These are phyloP conservation scores for Herpetomonas samuelpessoai DNA, from an alignment of 208 protist species.

Conservation along the genomic window DNA sequence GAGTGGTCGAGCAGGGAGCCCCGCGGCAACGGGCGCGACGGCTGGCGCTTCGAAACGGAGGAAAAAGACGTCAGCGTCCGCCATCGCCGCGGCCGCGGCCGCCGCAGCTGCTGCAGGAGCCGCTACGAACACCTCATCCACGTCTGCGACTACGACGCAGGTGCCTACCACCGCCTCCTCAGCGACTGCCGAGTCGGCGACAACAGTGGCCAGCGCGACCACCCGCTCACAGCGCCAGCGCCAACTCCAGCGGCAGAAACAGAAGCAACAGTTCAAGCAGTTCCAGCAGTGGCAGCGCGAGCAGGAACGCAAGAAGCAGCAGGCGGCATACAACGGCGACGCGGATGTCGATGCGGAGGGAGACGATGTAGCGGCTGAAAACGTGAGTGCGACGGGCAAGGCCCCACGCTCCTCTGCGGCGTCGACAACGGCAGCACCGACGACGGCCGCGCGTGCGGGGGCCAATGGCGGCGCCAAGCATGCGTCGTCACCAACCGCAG, in stretches of 20 bases:
- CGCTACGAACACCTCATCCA: neutral
- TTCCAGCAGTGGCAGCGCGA: neutral
- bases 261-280: neutral
- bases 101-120: neutral
- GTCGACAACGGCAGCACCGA: too few species aligned
- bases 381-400: too few species aligned
- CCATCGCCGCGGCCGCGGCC: neutral
- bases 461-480: too few species aligned
- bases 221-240: neutral
- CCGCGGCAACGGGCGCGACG: too few species aligned
- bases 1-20: too few species aligned
- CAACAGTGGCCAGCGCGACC: neutral
- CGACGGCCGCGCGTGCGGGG: too few species aligned
- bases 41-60: too few species aligned
- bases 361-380: neutral
- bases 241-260: slow-evolving; percentile 2
- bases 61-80: neutral
- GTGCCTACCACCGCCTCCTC: too few species aligned
- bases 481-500: too few species aligned
- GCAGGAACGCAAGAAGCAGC: neutral
- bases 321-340: too few species aligned
- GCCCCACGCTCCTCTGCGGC: too few species aligned
- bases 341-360: neutral
- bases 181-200: too few species aligned
- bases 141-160: neutral